Percentiles rank a stretch among this genome's conserved stretches.
Conservation (phyloP, 805 yeast genomes). For the Yamadazyma nakazawae region DNA sequence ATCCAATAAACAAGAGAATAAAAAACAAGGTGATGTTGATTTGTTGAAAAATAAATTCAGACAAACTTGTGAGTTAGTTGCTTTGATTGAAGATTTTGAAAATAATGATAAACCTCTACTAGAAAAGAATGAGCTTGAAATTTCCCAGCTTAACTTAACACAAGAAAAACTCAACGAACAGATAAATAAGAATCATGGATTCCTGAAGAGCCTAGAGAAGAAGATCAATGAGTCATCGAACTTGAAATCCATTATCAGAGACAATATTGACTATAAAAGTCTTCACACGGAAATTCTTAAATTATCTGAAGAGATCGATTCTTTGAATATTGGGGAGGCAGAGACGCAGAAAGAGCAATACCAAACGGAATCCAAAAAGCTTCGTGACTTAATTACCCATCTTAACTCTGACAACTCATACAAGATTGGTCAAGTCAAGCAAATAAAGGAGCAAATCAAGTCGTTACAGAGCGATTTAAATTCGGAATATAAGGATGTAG, state of each 20-base stretch:
- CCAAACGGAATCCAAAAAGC: constrained; percentile 50
- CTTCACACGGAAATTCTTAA: constrained; percentile 36
- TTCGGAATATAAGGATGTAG: constrained; percentile 70
- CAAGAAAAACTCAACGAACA: constrained; percentile 14
- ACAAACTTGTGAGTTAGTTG: constrained; percentile 7
- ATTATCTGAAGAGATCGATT: constrained; percentile 37
- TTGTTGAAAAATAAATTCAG: constrained; percentile 2
- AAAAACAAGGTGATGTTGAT: constrained; percentile 8
- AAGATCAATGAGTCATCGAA: constrained; percentile 54
- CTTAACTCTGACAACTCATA: constrained; percentile 67
- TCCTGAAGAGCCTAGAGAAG: constrained; percentile 31
- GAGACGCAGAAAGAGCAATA: constrained; percentile 58
- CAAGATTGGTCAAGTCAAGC: constrained; percentile 81
- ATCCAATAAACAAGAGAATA: constrained; percentile 8
- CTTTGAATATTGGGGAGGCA: constrained; percentile 55
- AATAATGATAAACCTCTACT: constrained; percentile 19
- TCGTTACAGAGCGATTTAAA: constrained; percentile 55
- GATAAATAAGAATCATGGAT: constrained; percentile 17
- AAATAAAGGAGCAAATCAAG: constrained; percentile 67
- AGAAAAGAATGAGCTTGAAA: constrained; percentile 17
- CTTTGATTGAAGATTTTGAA: constrained; percentile 20
- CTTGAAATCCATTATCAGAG: constrained; percentile 59
- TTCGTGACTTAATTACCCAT: constrained; percentile 49
- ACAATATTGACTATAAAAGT: constrained; percentile 58
- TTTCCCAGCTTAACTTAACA: constrained; percentile 21